Evolutionary conservation across 495 filamentous ascomycete genomes (phyloP).

Genomic region (Penicillium angulare): DNA sequence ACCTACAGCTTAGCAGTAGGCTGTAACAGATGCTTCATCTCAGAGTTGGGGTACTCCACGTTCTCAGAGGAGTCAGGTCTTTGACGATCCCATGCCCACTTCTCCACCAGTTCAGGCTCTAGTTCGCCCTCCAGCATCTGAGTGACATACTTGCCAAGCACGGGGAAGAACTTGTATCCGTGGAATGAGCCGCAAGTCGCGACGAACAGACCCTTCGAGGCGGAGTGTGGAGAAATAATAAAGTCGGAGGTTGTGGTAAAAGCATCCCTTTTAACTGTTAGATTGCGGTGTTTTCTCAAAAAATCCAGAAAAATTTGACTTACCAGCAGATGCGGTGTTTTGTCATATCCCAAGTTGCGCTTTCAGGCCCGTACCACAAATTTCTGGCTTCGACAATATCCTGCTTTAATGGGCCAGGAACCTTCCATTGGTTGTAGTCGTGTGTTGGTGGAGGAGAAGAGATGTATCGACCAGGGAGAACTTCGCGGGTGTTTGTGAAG

Average conservation of each 20-base stretch:
- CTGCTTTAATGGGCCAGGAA: conserved; percentile 36
- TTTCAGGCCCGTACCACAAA: conserved; percentile 38
- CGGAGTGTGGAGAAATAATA: conserved; percentile 55
- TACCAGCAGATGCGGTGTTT: conserved; percentile 48
- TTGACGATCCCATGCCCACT: conserved; percentile 60
- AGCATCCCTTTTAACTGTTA: conserved; percentile 30
- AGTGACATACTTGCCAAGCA: conserved; percentile 57
- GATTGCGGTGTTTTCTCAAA: neutral
- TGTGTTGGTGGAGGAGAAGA: conserved; percentile 47
- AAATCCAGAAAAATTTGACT: conserved; percentile 10
- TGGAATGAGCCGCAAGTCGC: conserved; percentile 52
- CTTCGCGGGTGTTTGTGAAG: conserved; percentile 50
- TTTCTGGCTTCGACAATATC: conserved; percentile 35
- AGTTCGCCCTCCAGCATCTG: conserved; percentile 53
- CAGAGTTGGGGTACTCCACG: conserved; percentile 34
- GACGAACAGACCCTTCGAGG: conserved; percentile 46
- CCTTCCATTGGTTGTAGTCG: conserved; percentile 49
- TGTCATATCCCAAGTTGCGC: conserved; percentile 34
- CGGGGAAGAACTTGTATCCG: conserved; percentile 61
- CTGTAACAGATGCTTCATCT: conserved; percentile 34
- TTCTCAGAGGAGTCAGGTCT: conserved; percentile 33
- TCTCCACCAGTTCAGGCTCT: conserved; percentile 35
- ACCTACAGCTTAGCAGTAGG: conserved; percentile 42
- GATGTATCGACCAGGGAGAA: conserved; percentile 38
- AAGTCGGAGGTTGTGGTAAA: conserved; percentile 52